phyloP scores from a whole-genome alignment of 106 monocot genomes.

The Phalaenopsis aphrodite region DNA sequence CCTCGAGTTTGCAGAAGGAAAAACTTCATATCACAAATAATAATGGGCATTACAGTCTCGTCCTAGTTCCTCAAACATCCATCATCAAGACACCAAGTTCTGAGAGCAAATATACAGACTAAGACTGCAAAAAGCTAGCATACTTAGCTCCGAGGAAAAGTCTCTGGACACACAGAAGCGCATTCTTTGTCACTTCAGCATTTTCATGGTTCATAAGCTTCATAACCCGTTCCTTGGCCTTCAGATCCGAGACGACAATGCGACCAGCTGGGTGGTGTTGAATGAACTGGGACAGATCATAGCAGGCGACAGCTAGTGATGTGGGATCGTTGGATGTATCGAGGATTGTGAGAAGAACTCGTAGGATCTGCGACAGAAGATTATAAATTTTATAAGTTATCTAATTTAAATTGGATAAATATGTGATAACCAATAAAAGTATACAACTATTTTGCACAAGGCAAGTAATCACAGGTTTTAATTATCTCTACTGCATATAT shows the following conservation, averaged over 20 bases:
- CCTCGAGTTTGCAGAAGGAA: too few species aligned
- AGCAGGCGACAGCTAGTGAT: constrained; percentile 81
- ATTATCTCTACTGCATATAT: too few species aligned
- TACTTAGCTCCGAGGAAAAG: constrained; percentile 97
- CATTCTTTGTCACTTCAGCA: constrained; percentile 83
- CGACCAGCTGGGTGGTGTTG: constrained; percentile 78
- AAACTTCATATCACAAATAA: too few species aligned
- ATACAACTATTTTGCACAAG: too few species aligned
- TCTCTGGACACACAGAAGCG: constrained; percentile 85
- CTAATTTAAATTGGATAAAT: neutral
- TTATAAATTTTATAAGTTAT: neutral
- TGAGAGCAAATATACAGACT: neutral
- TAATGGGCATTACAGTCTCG: too few species aligned
- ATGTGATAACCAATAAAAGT: too few species aligned
- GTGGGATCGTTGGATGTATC: constrained; percentile 89
- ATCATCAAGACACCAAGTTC: too few species aligned
- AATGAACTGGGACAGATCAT: constrained; percentile 88
- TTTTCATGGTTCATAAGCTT: constrained; percentile 93
- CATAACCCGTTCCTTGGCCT: constrained; percentile 90
- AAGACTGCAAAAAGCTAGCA: constrained; percentile 82
- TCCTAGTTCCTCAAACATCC: too few species aligned
- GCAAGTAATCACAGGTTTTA: too few species aligned
- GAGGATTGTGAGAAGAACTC: constrained; percentile 76
- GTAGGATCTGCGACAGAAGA: constrained; percentile 56
- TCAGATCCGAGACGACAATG: constrained; percentile 56